Evolutionary conservation across 257 asterid species (phyloP), one percentile per base, ranked within the genome.

Genomic region (Solanum clarkiae): DNA sequence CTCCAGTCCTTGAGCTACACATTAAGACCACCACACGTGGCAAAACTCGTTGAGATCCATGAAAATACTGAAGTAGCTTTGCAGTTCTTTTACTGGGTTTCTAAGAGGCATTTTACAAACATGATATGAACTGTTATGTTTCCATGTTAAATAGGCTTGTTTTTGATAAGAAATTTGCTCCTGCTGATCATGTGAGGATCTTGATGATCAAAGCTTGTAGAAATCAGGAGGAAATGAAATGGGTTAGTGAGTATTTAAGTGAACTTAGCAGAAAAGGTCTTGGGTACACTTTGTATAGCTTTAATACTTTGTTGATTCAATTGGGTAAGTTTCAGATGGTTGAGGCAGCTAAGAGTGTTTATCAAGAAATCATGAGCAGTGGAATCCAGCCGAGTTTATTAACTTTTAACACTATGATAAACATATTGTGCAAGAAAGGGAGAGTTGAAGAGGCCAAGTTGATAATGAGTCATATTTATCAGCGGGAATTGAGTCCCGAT

Each of bases 281-380:
- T 88, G 86, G 87, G 60, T 88, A 84, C 70, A 91, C 87, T 87
- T 90, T 96, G 83, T 94, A 93, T 85, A 93, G 95, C 91, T 93
- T 88, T 86, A 94, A 93, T 90, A 90, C 98, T 86, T 91, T 96
- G 88, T 88, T 96, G 97, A 91, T 93, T 90, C 99, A 94, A 80
- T 86, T 96, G 84, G 94, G 93, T 17, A 96, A 91, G 91, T 89
- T 93, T 89, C 90, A 88, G 86, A 90, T 96, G 97, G 90, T 93
- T 60, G 90, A 80, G 82, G 91, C 85, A 66, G 98, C 98, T 84
- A 88, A 85, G 87, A 89, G 75, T 70, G 92, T 88, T 71, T 96
- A 89, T 65, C 81, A 75, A 51, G 89, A 91, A 29, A 79, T 94
- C 87, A 75, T 92, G 89, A 84, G 65, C 69, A 92, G 94, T 55